Evolutionary conservation across 2,329 filamentous ascomycete species (phyloP).

Genomic region (Talaromyces sp.): DNA sequence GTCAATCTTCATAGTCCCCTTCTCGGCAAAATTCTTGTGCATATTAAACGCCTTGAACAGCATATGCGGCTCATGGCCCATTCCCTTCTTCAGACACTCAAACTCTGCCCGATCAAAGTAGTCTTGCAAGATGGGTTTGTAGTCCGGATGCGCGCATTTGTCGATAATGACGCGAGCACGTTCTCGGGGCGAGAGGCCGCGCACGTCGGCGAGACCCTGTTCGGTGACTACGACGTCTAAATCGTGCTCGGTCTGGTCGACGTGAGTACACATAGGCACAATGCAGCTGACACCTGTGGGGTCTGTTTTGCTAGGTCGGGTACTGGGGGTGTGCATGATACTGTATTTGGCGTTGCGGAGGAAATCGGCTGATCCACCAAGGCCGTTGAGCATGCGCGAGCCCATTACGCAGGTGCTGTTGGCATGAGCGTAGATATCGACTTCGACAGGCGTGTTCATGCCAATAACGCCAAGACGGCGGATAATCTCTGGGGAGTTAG

Average conservation of each 20-base stretch:
- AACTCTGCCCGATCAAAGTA: conserved; percentile 85
- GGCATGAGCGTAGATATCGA: conserved; percentile 91
- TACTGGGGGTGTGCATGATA: conserved; percentile 90
- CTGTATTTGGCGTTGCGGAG: conserved; percentile 74
- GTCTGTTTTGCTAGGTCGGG: conserved; percentile 76
- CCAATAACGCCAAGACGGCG: conserved; percentile 80
- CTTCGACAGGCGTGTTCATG: conserved; percentile 93
- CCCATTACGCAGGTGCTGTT: conserved; percentile 90
- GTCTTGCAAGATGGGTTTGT: conserved; percentile 73
- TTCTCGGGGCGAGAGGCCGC: conserved; percentile 75
- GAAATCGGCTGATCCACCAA: conserved; percentile 80
- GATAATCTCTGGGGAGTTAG: conserved; percentile 88
- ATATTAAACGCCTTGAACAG: conserved; percentile 85
- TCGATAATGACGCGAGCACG: conserved; percentile 80
- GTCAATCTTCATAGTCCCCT: conserved; percentile 84
- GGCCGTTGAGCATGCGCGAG: conserved; percentile 79
- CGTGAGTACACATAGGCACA: conserved; percentile 89
- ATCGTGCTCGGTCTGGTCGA: conserved; percentile 92
- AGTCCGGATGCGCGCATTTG: conserved; percentile 81
- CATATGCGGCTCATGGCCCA: conserved; percentile 86
- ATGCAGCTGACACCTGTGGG: conserved; percentile 80
- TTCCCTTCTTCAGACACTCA: conserved; percentile 79
- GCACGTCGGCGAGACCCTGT: conserved; percentile 77
- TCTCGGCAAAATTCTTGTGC: conserved; percentile 76
- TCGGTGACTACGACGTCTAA: conserved; percentile 81